These are phyloP conservation scores for Fusarium marasasianum DNA, from an alignment of 2,329 filamentous ascomycete genomes.

Conservation along the genomic window DNA sequence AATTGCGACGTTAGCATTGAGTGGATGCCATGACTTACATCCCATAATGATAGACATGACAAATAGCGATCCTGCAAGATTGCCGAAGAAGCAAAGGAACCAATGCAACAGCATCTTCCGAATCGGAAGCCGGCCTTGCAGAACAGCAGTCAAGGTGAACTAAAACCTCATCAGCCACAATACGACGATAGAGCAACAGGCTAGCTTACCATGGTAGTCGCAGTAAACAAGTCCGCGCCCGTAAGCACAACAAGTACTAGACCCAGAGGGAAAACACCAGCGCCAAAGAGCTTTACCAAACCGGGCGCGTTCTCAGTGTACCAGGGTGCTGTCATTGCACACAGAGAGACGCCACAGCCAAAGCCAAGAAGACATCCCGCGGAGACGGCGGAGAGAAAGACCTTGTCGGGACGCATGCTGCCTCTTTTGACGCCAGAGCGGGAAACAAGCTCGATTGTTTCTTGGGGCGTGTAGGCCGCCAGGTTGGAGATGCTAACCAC, in stretches of 20 bases:
- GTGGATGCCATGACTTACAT: conserved; percentile 9
- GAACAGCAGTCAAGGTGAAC: conserved; percentile 38
- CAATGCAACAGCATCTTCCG: conserved; percentile 48
- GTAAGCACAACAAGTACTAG: conserved; percentile 34
- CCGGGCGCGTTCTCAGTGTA: conserved; percentile 38
- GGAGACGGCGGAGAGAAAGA: conserved; percentile 36
- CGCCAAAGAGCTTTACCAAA: conserved; percentile 36
- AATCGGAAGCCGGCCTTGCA: conserved; percentile 28
- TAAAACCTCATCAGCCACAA: not conserved
- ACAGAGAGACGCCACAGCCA: conserved; percentile 35
- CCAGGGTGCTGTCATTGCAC: conserved; percentile 36
- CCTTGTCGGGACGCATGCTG: conserved; percentile 29
- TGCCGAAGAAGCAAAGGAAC: conserved; percentile 59
- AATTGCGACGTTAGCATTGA: accelerated
- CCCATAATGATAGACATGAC: conserved; percentile 59
- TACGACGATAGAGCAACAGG: accelerated
- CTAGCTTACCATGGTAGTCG: conserved; percentile 32
- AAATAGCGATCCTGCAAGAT: conserved; percentile 59
- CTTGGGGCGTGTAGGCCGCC: conserved; percentile 34
- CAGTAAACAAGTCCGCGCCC: conserved; percentile 36
- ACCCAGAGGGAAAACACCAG: conserved; percentile 36
- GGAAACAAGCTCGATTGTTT: conserved; percentile 35
- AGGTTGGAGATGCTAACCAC: conserved; percentile 29
- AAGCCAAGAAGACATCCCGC: conserved; percentile 37
- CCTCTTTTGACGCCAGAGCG: conserved; percentile 33